phyloP scores from a whole-genome alignment of 768 basidiomycete species.

The Tremella mesenterica region DNA sequence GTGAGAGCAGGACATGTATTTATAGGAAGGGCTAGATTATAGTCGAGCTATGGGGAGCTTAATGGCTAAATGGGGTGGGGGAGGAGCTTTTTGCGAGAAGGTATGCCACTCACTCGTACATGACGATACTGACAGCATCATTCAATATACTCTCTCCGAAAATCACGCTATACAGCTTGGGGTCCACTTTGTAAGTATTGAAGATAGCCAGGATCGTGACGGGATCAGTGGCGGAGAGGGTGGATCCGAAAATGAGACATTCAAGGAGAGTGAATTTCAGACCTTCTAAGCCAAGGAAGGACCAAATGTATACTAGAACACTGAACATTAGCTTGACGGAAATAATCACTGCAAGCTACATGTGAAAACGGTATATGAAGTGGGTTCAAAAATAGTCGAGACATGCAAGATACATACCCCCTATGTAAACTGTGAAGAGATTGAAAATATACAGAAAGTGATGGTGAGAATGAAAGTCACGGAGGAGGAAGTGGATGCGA shows the following conservation, averaged over 20 bases:
- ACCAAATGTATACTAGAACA: constrained; percentile 87
- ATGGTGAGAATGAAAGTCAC: too few relatives aligned
- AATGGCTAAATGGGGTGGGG: constrained; percentile 1
- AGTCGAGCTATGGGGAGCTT: too few relatives aligned
- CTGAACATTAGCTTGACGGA: constrained; percentile 46
- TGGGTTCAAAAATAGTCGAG: too few relatives aligned
- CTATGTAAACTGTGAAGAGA: too few relatives aligned
- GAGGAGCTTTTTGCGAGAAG: not conserved
- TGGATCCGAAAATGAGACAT: constrained; percentile 92
- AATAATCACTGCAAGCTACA: too few relatives aligned
- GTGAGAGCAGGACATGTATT: too few relatives aligned
- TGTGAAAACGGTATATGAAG: too few relatives aligned
- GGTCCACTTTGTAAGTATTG: constrained; percentile 97
- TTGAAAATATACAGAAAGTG: too few relatives aligned
- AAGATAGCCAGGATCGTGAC: constrained; percentile 97
- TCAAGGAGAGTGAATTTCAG: constrained; percentile 78
- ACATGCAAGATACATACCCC: too few relatives aligned
- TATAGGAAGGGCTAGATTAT: not conserved
- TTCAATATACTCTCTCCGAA: constrained; percentile 95
- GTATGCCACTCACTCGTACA: constrained; percentile 81
- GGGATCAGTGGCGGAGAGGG: constrained; percentile 93
- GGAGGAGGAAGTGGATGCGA: not conserved
- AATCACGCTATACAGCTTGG: constrained; percentile 92
- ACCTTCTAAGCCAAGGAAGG: constrained; percentile 82
- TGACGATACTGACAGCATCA: constrained; percentile 98